These are phyloP conservation scores for Sarocladium brachiariae DNA, from an alignment of 2,329 filamentous ascomycete species.

Conservation along the genomic window DNA sequence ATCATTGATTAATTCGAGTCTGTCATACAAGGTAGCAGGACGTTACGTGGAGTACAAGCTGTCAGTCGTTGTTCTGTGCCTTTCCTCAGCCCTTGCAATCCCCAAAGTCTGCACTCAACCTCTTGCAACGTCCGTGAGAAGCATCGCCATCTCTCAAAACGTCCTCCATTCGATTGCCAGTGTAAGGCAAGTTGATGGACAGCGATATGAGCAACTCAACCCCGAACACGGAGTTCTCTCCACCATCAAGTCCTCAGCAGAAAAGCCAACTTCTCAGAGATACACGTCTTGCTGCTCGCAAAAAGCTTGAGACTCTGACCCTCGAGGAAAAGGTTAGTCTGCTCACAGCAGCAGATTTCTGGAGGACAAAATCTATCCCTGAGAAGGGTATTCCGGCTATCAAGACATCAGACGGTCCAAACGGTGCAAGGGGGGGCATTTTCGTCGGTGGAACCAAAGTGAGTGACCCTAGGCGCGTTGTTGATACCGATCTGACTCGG, in stretches of 20 bases:
- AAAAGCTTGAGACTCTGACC: constrained; percentile 45
- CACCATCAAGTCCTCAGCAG: constrained; percentile 35
- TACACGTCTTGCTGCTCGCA: constrained; percentile 34
- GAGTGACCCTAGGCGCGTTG: constrained; percentile 11
- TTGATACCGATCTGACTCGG: not conserved
- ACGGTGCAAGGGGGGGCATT: constrained; percentile 60
- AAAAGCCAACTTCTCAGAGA: constrained; percentile 28
- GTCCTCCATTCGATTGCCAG: not conserved
- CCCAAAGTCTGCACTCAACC: not conserved
- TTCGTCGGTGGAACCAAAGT: constrained; percentile 63
- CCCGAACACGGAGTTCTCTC: constrained; percentile 43
- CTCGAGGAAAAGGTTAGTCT: constrained; percentile 56
- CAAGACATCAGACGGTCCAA: constrained; percentile 63
- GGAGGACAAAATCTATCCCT: constrained; percentile 59
- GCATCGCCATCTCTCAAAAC: not conserved
- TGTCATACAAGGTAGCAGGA: not conserved
- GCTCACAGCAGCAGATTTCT: constrained; percentile 59
- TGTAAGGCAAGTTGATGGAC: constrained; percentile 15
- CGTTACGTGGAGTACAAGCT: not conserved
- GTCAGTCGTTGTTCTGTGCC: not conserved
- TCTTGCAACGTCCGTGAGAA: not conserved
- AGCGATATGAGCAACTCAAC: constrained; percentile 31
- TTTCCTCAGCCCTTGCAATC: not conserved
- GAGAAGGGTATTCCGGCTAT: constrained; percentile 57
- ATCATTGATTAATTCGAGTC: not conserved